A percentile compares a stretch with the other conserved stretches of the same genome.
phyloP scores from a whole-genome alignment of 805 yeast species.

The Spathaspora passalidarum region DNA sequence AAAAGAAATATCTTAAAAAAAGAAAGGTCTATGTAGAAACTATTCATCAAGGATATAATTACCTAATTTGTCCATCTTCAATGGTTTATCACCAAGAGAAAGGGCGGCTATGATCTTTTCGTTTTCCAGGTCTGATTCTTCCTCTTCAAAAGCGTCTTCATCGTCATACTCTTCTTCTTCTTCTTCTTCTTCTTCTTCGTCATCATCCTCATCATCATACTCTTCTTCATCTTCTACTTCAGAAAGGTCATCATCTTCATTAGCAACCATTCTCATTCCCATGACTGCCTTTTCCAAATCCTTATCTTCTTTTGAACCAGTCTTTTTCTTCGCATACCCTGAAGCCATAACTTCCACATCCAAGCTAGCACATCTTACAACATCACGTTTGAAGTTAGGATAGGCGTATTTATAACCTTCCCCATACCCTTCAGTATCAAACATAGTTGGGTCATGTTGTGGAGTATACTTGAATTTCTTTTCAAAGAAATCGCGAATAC shows the following conservation, averaged over 20 bases:
- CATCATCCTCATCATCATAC: conserved; percentile 26
- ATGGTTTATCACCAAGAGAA: conserved; percentile 56
- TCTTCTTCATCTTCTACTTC: conserved; percentile 19
- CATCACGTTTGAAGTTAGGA: conserved; percentile 79
- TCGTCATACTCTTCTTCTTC: conserved; percentile 32
- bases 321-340: conserved; percentile 55
- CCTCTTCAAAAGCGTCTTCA: conserved; percentile 46
- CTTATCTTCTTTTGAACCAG: conserved; percentile 40
- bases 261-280: conserved; percentile 51
- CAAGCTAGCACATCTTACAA: conserved; percentile 60
- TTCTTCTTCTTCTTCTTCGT: conserved; percentile 23
- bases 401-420: conserved; percentile 73
- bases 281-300: conserved; percentile 78
- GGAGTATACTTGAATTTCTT: conserved; percentile 77
- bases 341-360: conserved; percentile 92
- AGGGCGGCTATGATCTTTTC: conserved; percentile 69
- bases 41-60: conserved; percentile 65
- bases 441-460: conserved; percentile 60
- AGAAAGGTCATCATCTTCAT: conserved; percentile 21
- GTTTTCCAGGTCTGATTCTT: conserved; percentile 33
- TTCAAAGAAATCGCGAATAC: conserved; percentile 79
- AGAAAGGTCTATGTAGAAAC: conserved; percentile 1
- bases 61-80: conserved; percentile 80
- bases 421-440: conserved; percentile 77
- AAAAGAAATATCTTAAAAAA: conserved; percentile 6